These are phyloP conservation scores for Cichorium intybus DNA, from an alignment of 140 eudicot genomes.

Conservation along the genomic window DNA sequence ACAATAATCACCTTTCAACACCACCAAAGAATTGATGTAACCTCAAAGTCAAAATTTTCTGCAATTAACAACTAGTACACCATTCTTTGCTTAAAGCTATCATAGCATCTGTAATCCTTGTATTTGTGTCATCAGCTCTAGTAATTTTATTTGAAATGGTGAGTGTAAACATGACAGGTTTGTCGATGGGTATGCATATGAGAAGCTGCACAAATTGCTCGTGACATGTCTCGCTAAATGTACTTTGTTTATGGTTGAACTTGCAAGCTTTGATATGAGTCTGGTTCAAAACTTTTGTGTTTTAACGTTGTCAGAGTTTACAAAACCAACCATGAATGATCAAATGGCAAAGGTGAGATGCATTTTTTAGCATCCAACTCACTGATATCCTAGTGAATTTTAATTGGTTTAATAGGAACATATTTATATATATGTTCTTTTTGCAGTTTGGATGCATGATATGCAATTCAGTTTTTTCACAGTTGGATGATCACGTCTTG, in stretches of 20 bases:
- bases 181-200: conserved; percentile 53
- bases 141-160: not conserved
- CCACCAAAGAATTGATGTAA: not conserved
- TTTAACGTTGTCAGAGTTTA: conserved; percentile 49
- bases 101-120: not conserved
- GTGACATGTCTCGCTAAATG: conserved; percentile 50
- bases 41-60: not conserved
- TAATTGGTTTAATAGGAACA: not conserved
- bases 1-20: not conserved
- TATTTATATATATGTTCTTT: conserved; percentile 3
- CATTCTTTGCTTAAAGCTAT: conserved; percentile 15
- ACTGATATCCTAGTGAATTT: not conserved
- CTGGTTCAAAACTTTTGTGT: conserved; percentile 39
- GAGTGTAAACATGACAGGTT: conserved; percentile 41
- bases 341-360: conserved; percentile 58
- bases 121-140: not conserved
- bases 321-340: conserved; percentile 45
- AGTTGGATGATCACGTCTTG: conserved; percentile 24
- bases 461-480: conserved; percentile 57
- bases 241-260: conserved; percentile 51
- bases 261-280: conserved; percentile 30
- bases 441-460: conserved; percentile 61
- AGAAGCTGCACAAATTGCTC: conserved; percentile 56
- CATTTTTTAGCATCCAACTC: not conserved
- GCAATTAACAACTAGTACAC: conserved; percentile 3